Percentiles rank a stretch among this genome's conserved stretches.
Conservation (phyloP, 768 basidiomycete species). For the Cystobasidium ongulense region DNA sequence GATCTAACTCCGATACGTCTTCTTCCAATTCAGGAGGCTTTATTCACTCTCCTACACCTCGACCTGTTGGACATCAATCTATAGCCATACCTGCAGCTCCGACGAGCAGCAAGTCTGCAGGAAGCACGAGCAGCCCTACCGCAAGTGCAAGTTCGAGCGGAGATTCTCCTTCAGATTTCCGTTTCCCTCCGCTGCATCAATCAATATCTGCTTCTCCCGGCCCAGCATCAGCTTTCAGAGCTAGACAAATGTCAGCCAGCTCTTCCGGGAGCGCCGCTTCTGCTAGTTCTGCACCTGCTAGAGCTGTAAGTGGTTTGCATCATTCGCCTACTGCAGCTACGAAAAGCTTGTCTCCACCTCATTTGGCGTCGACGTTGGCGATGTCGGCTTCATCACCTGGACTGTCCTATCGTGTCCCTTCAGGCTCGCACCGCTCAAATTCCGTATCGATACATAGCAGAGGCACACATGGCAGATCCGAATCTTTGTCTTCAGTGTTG, state of each 20-base stretch:
- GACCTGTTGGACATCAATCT: neutral
- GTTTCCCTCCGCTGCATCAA: neutral
- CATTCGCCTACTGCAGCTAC: neutral
- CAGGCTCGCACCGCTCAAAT: neutral
- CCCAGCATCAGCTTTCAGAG: neutral
- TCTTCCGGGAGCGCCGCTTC: neutral
- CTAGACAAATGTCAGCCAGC: constrained; percentile 2
- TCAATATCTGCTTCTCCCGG: neutral
- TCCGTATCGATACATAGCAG: neutral
- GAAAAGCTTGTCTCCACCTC: constrained; percentile 1
- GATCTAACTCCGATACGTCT: neutral
- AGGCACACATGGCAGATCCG: constrained; percentile 27
- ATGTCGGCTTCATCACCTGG: constrained; percentile 20
- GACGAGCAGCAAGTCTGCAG: neutral
- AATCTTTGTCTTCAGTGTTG: constrained; percentile 1
- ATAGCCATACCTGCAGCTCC: neutral
- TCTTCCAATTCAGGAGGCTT: neutral
- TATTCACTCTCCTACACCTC: neutral
- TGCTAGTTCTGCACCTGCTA: neutral
- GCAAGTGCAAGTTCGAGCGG: neutral
- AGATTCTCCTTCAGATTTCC: neutral
- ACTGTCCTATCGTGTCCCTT: neutral
- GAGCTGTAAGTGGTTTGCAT: neutral
- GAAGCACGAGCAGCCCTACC: neutral
- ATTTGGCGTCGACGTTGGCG: neutral